Base-by-base conservation (phyloP, 164 flowering plant genomes). In the Sedum album region DNA sequence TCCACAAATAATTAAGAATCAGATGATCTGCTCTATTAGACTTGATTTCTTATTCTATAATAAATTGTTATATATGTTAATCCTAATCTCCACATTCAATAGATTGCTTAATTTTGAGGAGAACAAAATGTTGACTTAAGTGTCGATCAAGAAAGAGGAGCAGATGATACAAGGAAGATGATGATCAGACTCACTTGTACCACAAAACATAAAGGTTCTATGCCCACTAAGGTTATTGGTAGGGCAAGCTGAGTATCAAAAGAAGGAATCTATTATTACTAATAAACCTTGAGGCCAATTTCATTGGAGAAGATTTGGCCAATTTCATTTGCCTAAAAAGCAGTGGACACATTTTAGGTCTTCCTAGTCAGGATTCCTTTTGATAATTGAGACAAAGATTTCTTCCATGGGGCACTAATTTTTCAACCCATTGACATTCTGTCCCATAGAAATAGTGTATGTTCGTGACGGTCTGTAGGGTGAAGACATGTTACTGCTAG, bases 101-200 rank as follows among this genome's bases (percentile, higher is more conserved):
- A 18, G 60, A 53, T 30, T 11, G 28, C 10, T 7, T 21, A 53
- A 21, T n/a, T 26, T 53, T 7, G 23, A 53, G 13, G 18, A 44
- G 14, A 53, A 53, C 28, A 21, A 53, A 21, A 53, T 53, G 28
- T 23, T 23, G 60, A 21, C 60, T 53, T 53, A 9, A 23, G 15
- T 53, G 15, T 44, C 15, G 20, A 53, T 53, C 23, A 30, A 53
- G 25, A 30, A 26, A 42, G 46, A 35, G 46, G 46, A 46, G 51
- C 5, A 46, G 20, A 15, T 1, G 20, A 15, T 46, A 46, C 51
- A 46, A 1, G 18, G 51, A 46, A 14, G 51, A 46, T 46, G 5
- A n/a, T n/a, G n/a, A n/a, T n/a, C n/a, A 46, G 26, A 53, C 60
- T 53, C 60, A 53, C 60, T 41, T 30, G 60, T 48, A 39, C 60